Evolutionary conservation across 2,329 filamentous ascomycete species (phyloP), one percentile per base, ranked within the genome.

Genomic region (Fusarium aywerte): DNA sequence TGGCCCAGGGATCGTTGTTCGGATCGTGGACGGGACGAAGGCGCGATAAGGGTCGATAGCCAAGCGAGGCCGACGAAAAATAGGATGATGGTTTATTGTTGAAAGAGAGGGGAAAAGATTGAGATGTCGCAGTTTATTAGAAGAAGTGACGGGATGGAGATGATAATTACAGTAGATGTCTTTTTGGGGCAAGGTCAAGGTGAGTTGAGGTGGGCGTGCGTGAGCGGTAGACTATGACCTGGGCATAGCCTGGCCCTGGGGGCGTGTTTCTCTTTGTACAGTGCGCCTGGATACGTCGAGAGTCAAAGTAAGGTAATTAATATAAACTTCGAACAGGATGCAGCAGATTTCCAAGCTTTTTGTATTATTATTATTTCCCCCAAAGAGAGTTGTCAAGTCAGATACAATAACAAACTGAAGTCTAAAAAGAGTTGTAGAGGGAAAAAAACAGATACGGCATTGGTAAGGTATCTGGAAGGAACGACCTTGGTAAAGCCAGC

Each of bases 181-280:
- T 72, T 66, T 62, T 71, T 73, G 69, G 71, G 71, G 71, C 71
- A 71, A 73, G 68, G 67, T 64, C 60, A 68, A 60, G 62, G 71
- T 71, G 69, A 69, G 68, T 67, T 71, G 69, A 69, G 68, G 68
- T 71, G 69, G 68, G 69, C 60, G 71, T 69, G 64, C 62, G 62
- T 60, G 62, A 21, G 21, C 21, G 32, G 45, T 20, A 49, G 32
- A 49, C 45, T 38, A 49, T 48, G 31, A 31, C 44, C 31, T 39
- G 36, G 36, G 39, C 39, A 43, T 49, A 31, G 70, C 43, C 31
- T 36, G 61, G 58, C 52, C 9, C 51, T 50, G 32, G 60, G 60
- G 58, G 60, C 36, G 58, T 63, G 51, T 63, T 63, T 44, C 38
- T 47, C 18, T 57, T 40, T 11, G 69, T 69, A 73, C 71, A 73